Percentiles rank a stretch among this genome's conserved stretches.
phyloP scores from a whole-genome alignment of 2,329 filamentous ascomycete species.

The Colletotrichum sp. region DNA sequence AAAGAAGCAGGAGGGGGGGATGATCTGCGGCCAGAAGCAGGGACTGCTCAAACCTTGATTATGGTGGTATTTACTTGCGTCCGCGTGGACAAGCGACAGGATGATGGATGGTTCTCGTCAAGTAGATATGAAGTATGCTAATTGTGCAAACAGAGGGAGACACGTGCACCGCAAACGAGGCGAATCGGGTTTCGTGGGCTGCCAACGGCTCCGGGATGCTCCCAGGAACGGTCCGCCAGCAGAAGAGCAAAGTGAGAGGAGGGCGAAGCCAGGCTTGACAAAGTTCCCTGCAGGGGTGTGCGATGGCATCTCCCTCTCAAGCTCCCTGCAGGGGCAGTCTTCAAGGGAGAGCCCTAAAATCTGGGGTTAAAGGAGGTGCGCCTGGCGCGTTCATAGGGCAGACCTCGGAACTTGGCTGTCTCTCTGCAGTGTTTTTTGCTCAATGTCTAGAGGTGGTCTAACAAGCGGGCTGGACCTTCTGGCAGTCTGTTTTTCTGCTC shows the following conservation, averaged over 20 bases:
- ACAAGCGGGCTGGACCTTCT: neutral
- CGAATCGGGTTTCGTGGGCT: neutral
- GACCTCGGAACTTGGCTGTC: neutral
- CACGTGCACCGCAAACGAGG: neutral
- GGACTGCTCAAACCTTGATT: constrained; percentile 1
- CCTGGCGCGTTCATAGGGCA: neutral
- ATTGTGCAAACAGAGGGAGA: neutral
- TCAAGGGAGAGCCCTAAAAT: neutral
- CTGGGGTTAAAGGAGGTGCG: neutral
- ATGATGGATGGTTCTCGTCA: neutral
- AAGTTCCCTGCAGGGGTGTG: neutral
- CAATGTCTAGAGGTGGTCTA: neutral
- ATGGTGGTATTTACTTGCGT: neutral
- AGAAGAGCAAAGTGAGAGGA: neutral
- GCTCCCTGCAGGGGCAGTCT: neutral
- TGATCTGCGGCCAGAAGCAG: constrained; percentile 1
- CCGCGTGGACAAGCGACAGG: neutral
- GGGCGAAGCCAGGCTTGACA: neutral
- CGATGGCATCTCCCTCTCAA: neutral
- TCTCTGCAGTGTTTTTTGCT: neutral
- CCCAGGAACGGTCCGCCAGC: neutral
- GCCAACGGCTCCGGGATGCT: neutral
- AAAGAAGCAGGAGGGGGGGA: neutral
- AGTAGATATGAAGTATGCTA: neutral
- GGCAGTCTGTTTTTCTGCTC: neutral